Evolutionary conservation across 192 early-diverging fungal species (phyloP).

Genomic region (Backusella morwellensis): DNA sequence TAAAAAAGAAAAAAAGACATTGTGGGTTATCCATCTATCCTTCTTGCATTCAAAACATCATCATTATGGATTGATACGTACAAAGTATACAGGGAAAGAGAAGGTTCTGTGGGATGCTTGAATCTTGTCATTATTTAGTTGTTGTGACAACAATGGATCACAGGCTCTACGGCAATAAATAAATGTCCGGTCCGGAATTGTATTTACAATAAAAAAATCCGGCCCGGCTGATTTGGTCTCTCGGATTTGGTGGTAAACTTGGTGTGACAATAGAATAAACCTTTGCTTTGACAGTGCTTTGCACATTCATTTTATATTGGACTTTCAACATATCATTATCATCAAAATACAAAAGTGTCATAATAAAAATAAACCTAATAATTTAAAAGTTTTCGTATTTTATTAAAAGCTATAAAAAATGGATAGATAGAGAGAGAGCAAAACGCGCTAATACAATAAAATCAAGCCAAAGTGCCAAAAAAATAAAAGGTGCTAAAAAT

Average conservation of each 20-base stretch:
- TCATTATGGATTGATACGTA: constrained; percentile 12
- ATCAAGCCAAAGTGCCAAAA: no score
- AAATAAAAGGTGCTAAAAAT: no score
- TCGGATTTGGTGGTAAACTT: neutral
- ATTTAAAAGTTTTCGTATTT: no score
- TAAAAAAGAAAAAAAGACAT: neutral
- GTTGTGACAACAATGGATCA: neutral
- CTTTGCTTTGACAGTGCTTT: no score
- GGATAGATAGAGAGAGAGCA: no score
- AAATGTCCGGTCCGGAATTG: neutral
- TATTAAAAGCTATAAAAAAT: no score
- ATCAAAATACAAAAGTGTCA: no score
- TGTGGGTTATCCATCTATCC: constrained; percentile 13
- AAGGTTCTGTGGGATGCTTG: constrained; percentile 6
- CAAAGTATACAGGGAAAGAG: constrained; percentile 25
- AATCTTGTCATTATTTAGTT: neutral
- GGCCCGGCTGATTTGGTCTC: neutral
- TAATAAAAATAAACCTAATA: no score
- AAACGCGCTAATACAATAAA: no score
- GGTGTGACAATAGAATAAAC: no score
- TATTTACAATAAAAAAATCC: neutral
- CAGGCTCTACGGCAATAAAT: neutral
- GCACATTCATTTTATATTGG: no score
- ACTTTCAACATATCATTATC: no score
- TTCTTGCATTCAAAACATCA: neutral